Conservation (phyloP, 225 moss, liverwort and hornwort genomes). For the Asterella californica region DNA sequence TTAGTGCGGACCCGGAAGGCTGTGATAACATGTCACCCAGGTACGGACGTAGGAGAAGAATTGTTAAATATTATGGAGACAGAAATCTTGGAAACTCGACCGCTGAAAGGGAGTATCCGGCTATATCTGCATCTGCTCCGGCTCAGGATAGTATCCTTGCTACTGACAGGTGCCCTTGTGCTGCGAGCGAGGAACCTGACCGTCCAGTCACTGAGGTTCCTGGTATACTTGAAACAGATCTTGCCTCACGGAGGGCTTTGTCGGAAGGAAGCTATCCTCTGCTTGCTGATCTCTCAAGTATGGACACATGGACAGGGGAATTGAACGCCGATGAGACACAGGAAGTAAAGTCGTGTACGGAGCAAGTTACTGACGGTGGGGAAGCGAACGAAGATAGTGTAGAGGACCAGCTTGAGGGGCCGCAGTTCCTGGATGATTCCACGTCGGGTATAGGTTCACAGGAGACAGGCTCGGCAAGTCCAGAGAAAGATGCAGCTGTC, state of each 20-base stretch:
- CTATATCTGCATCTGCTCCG: neutral
- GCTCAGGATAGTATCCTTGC: neutral
- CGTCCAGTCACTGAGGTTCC: neutral
- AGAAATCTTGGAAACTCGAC: slow-evolving; percentile 44
- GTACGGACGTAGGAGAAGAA: neutral
- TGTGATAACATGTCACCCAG: neutral
- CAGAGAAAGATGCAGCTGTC: slow-evolving; percentile 9
- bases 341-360: slow-evolving; percentile 18
- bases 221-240: slow-evolving; percentile 32
- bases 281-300: slow-evolving; percentile 64
- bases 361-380: slow-evolving; percentile 24
- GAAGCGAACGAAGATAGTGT: slow-evolving; percentile 31
- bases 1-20: neutral
- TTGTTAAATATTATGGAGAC: no score
- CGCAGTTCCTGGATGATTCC: neutral
- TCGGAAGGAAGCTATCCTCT: slow-evolving; percentile 64
- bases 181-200: neutral
- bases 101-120: neutral
- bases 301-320: slow-evolving; percentile 56
- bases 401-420: slow-evolving; percentile 17
- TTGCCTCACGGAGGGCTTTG: slow-evolving; percentile 42
- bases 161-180: neutral
- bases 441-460: slow-evolving; percentile 1
- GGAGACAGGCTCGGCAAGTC: slow-evolving; percentile 9
- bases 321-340: slow-evolving; percentile 31